Base-by-base conservation (phyloP, 2,329 filamentous ascomycete genomes). In the Phyllosticta citribraziliensis region DNA sequence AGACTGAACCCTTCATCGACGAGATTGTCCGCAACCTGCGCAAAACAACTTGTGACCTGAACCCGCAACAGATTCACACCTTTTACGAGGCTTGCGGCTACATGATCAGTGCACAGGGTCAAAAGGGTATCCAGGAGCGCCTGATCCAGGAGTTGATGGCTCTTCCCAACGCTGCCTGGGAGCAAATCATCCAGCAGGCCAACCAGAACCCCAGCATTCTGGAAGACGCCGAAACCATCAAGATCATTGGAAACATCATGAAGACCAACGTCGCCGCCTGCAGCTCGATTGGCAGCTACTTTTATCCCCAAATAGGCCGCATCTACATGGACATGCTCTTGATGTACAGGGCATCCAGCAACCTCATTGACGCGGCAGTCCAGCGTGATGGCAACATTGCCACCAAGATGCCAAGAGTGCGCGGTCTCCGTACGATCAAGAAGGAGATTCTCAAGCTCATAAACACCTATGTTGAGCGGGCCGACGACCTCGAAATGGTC, bases 201-300 rank as follows among this genome's bases (percentile, higher is more conserved):
- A 94, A 90, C 60, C 82, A 88, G 64, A 87, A 97, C 71, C 91
- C 94, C 0, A 82, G 86, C 22, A 91, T 94, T 66, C 81, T 99
- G 12, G 91, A 97, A 73, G 91, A 97, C 70, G 81, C 87, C 11
- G 92, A 99, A 67, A 96, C 92, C 0, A 97, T 99, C 79, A 99
- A 99, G 80, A 87, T 99, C 67, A 92, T 99, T 65, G 94, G 94
- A 66, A 99, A 99, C 76, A 97, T 99, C 72, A 99, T 99, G 94
- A 99, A 99, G 83, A 99, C 94, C 0, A 99, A 99, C 69, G 94
- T 99, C 4, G 93, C 95, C n/a, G 94, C 94, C 40, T 99, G 94
- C 75, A 90, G 89, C 40, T 97, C 94, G 0, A 94, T 99, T 62
- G 94, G 95, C 35, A 86, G 90, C 58, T 99, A 97, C 77, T 99